Percentiles rank a stretch among this genome's conserved stretches.
Conservation (phyloP, 1,139 yeast genomes). For the Zygosaccharomyces sapae region DNA sequence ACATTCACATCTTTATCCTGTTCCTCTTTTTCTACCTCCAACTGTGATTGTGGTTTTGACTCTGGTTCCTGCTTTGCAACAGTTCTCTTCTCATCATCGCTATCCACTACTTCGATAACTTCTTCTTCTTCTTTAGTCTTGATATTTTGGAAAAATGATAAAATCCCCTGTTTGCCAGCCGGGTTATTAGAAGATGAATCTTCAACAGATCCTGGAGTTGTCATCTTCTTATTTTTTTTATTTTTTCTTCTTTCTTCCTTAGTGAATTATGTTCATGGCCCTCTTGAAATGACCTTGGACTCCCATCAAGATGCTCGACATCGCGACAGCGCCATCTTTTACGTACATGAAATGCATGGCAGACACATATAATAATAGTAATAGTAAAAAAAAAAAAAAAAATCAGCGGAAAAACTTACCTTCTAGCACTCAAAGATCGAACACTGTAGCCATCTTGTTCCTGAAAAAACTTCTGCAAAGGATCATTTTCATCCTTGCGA, state of each 20-base stretch:
- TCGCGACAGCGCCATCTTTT: not conserved
- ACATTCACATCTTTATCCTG: constrained; percentile 32
- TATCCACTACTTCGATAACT: constrained; percentile 3
- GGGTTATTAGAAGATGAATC: not conserved
- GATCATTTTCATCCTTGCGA: constrained; percentile 17
- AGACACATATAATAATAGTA: not conserved
- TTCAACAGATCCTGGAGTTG: not conserved
- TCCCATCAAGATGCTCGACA: not conserved
- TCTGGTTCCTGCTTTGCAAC: not conserved
- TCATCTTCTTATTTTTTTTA: not conserved
- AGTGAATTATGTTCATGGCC: not conserved
- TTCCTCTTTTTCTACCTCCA: constrained; percentile 14
- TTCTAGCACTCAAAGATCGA: constrained; percentile 1
- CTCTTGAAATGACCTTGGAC: constrained; percentile 1
- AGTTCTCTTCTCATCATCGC: not conserved
- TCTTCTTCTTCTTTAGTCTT: not conserved
- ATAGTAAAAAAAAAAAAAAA: constrained; percentile 1
- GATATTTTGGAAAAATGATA: constrained; percentile 24
- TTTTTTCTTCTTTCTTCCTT: not conserved
- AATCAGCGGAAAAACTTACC: not conserved
- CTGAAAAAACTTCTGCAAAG: constrained; percentile 18
- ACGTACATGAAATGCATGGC: not conserved
- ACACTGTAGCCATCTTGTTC: constrained; percentile 15
- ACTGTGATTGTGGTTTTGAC: not conserved
- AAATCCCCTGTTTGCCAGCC: constrained; percentile 19